Conservation (phyloP, 345 rosid genomes). For the Dipteronia dyeriana region DNA sequence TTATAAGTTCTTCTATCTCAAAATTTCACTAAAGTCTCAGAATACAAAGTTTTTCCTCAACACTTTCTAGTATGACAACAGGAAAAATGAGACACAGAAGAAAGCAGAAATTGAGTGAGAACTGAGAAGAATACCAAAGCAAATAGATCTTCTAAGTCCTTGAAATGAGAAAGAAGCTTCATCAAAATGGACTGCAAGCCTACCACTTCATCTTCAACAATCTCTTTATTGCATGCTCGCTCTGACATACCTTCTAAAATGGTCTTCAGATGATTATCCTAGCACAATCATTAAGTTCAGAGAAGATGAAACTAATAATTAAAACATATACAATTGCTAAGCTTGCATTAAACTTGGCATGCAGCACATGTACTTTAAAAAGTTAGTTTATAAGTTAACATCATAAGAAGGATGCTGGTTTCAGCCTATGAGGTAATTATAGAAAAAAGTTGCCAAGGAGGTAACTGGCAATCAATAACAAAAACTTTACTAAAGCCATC, state of each 20-base stretch:
- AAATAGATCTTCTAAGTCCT: constrained; percentile 64
- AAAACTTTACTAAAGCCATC: not conserved
- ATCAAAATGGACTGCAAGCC: constrained; percentile 74
- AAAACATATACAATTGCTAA: constrained; percentile 11
- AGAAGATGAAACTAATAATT: constrained; percentile 8
- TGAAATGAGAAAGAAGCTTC: constrained; percentile 72
- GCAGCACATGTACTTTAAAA: not conserved
- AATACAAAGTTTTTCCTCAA: constrained; percentile 10
- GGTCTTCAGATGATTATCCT: constrained; percentile 60
- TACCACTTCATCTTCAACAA: constrained; percentile 66
- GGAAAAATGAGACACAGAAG: not conserved
- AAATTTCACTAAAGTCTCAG: constrained; percentile 2
- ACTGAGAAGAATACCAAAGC: constrained; percentile 54
- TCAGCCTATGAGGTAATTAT: not conserved
- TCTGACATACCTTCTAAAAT: constrained; percentile 60
- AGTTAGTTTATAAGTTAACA: not conserved
- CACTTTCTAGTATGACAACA: not conserved
- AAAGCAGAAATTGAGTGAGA: constrained; percentile 16
- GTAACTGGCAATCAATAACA: not conserved
- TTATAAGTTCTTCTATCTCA: not conserved
- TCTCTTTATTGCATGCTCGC: constrained; percentile 46
- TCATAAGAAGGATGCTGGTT: not conserved
- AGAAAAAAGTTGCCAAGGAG: not conserved
- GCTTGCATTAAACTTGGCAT: not conserved
- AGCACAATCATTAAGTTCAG: constrained; percentile 31